Evolutionary conservation across 208 protist genomes (phyloP).

Genomic region (Angomonas deanei): DNA sequence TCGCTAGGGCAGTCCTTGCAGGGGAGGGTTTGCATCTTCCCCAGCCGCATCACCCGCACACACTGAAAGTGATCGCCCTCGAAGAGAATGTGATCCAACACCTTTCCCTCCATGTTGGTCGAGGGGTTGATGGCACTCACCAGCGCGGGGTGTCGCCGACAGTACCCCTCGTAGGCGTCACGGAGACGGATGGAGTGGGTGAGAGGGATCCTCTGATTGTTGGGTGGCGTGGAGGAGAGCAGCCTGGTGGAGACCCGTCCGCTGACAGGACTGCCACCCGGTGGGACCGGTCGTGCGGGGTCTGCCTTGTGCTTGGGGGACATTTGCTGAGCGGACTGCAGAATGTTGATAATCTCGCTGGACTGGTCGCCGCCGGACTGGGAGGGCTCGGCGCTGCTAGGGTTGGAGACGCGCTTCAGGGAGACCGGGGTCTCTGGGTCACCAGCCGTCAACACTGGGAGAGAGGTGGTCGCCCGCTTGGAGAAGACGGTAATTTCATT

Average conservation of each 20-base stretch:
- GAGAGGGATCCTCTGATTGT: not conserved
- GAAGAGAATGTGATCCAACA: conserved; percentile 83
- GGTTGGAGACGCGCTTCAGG: not conserved
- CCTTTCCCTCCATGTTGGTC: conserved; percentile 67
- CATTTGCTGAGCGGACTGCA: not conserved
- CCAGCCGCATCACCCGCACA: conserved; percentile 50
- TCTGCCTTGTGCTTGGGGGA: not conserved
- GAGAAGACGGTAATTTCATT: not conserved
- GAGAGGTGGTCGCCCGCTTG: not conserved
- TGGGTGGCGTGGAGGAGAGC: conserved; percentile 7
- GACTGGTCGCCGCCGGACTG: not conserved
- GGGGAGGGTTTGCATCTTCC: conserved; percentile 41
- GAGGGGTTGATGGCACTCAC: conserved; percentile 77
- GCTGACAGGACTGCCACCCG: not conserved
- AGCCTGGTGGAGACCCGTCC: not conserved
- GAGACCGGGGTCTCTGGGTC: not conserved
- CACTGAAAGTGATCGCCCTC: conserved; percentile 49
- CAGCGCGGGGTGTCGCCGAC: conserved; percentile 34
- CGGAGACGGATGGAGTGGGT: conserved; percentile 40
- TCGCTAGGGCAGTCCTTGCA: conserved; percentile 63
- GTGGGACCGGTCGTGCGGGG: not conserved
- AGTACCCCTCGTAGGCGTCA: conserved; percentile 69
- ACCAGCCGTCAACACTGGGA: too few species aligned
- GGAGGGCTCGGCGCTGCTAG: not conserved
- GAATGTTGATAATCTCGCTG: not conserved